Conservation (phyloP, 2,329 filamentous ascomycete genomes). For the Exophiala lecanii-corni region DNA sequence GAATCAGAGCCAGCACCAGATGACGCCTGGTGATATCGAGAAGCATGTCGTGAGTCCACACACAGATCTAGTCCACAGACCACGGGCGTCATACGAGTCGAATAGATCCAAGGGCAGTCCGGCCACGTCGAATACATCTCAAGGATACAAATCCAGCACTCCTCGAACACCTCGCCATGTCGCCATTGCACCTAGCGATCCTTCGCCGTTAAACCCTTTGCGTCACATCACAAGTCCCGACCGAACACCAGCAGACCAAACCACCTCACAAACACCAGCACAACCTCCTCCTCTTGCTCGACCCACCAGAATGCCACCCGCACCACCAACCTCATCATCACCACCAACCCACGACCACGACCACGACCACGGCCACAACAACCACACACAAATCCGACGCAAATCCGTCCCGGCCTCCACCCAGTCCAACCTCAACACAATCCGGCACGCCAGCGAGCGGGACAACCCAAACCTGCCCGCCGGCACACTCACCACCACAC, state of each 20-base stretch:
- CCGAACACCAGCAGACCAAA: no score
- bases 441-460: neutral
- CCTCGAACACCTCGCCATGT: constrained; percentile 16
- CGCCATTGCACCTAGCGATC: constrained; percentile 18
- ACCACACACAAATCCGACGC: neutral
- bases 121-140: no score
- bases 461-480: constrained; percentile 11
- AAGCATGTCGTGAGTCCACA: neutral
- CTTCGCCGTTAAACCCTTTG: constrained; percentile 19
- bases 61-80: constrained; percentile 2
- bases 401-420: neutral
- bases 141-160: neutral
- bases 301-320: no score
- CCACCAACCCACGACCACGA: no score
- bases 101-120: no score
- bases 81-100: neutral
- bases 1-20: no score
- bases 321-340: constrained; percentile 2
- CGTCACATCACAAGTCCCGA: constrained; percentile 15
- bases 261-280: no score
- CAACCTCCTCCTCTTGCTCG: no score
- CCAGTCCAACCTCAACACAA: no score
- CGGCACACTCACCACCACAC: constrained; percentile 9
- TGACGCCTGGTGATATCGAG: neutral
- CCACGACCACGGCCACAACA: neutral